These are phyloP conservation scores for Gynostemma pentaphyllum DNA, from an alignment of 306 rosid species.

Conservation along the genomic window DNA sequence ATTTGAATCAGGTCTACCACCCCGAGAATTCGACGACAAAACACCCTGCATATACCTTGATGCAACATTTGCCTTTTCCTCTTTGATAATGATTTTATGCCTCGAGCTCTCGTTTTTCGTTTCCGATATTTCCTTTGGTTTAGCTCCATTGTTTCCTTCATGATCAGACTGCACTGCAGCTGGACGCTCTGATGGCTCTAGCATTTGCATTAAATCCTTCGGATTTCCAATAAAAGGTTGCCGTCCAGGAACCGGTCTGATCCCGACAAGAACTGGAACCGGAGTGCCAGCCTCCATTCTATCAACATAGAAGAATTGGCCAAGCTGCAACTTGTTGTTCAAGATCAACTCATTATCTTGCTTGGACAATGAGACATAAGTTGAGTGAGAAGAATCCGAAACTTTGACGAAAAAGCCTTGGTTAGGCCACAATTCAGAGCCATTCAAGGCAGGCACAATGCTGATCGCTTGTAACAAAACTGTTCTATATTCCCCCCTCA, in stretches of 20 bases:
- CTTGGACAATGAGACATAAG: conserved; percentile 64
- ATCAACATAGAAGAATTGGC: conserved; percentile 82
- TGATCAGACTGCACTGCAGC: conserved; percentile 20
- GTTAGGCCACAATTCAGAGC: conserved; percentile 89
- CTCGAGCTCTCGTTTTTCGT: conserved; percentile 38
- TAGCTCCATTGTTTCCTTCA: conserved; percentile 20
- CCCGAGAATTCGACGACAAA: conserved; percentile 31
- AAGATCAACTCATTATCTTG: conserved; percentile 74
- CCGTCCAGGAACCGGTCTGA: conserved; percentile 66
- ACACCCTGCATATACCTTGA: conserved; percentile 91
- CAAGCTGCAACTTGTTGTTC: conserved; percentile 81
- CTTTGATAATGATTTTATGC: conserved; percentile 68
- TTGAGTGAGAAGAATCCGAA: conserved; percentile 86
- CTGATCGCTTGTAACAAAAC: conserved; percentile 82
- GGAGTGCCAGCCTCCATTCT: conserved; percentile 54
- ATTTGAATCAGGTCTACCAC: conserved; percentile 25
- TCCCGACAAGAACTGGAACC: conserved; percentile 64
- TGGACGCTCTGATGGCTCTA: conserved; percentile 45
- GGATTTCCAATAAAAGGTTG: conserved; percentile 80
- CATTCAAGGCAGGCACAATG: conserved; percentile 73
- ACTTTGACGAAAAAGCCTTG: conserved; percentile 83
- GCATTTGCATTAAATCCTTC: conserved; percentile 86
- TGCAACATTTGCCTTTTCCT: conserved; percentile 63
- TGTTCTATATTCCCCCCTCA: conserved; percentile 74
- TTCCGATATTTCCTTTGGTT: conserved; percentile 23